Percentiles rank a stretch among this genome's conserved stretches.
phyloP scores from a whole-genome alignment of 2,329 filamentous ascomycete species.

The Aspergillus hortae region DNA sequence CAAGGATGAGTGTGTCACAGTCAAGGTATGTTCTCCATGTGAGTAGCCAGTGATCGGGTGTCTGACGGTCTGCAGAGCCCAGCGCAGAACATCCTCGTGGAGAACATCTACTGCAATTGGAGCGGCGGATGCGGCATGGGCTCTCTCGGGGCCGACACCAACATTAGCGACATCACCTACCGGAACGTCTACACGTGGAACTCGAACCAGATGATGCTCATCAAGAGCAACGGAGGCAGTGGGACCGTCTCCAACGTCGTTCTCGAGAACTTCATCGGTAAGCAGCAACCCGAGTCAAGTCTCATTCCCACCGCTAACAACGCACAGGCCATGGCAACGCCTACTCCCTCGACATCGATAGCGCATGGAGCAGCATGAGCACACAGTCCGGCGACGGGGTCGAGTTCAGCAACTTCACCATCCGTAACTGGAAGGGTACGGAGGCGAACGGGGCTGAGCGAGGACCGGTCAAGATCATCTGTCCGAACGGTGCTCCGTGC shows the following conservation, averaged over 20 bases:
- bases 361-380: slow-evolving; percentile 49
- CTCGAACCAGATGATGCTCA: slow-evolving; percentile 61
- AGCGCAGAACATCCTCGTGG: slow-evolving; percentile 53
- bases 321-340: slow-evolving; percentile 53
- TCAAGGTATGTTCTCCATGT: slow-evolving; percentile 38
- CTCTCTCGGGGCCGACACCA: slow-evolving; percentile 47
- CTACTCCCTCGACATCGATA: slow-evolving; percentile 55
- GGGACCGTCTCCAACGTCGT: slow-evolving; percentile 50
- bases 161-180: slow-evolving; percentile 48
- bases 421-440: slow-evolving; percentile 56
- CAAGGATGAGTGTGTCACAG: slow-evolving; percentile 60
- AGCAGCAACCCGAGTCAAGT: neutral
- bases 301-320: neutral
- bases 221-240: slow-evolving; percentile 58
- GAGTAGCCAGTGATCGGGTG: neutral
- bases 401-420: slow-evolving; percentile 49
- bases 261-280: slow-evolving; percentile 55
- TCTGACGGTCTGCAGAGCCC: slow-evolving; percentile 35
- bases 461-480: slow-evolving; percentile 53
- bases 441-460: slow-evolving; percentile 47
- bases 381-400: slow-evolving; percentile 48
- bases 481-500: slow-evolving; percentile 51
- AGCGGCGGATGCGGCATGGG: slow-evolving; percentile 59
- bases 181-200: slow-evolving; percentile 55
- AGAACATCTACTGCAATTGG: slow-evolving; percentile 61